Conservation (phyloP, 164 flowering plant species). For the Vitis amurensis region DNA sequence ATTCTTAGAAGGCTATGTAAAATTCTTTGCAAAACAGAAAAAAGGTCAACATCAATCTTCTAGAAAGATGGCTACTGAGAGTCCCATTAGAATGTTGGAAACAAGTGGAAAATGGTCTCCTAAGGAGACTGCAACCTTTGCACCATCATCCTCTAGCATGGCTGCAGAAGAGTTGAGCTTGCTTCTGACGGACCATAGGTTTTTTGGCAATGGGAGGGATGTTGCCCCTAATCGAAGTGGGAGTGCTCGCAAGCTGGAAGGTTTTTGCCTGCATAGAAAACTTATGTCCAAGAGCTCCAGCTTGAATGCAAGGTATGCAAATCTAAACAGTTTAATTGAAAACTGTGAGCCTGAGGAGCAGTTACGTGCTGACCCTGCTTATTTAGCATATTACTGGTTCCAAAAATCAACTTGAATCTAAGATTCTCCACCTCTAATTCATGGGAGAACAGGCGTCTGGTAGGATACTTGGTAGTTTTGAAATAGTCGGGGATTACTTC, state of each 20-base stretch:
- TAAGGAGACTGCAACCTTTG: conserved; percentile 32
- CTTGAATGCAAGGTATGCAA: conserved; percentile 21
- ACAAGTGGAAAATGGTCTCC: conserved; percentile 37
- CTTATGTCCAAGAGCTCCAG: conserved; percentile 29
- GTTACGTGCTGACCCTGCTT: conserved; percentile 45
- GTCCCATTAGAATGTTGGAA: conserved; percentile 54
- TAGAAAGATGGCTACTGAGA: conserved; percentile 60
- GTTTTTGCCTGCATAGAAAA: conserved; percentile 43
- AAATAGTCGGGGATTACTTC: conserved; percentile 40
- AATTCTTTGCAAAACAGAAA: not conserved
- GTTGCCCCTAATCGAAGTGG: conserved; percentile 59
- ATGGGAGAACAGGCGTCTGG: conserved; percentile 34
- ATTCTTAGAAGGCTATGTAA: not conserved
- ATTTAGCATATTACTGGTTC: conserved; percentile 41
- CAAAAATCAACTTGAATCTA: conserved; percentile 51
- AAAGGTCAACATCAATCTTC: conserved; percentile 2
- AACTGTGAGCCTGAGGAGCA: conserved; percentile 43
- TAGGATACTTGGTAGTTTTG: conserved; percentile 35
- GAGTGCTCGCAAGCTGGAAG: conserved; percentile 78
- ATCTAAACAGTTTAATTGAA: conserved; percentile 16
- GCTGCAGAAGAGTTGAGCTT: conserved; percentile 51
- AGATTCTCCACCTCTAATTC: conserved; percentile 55
- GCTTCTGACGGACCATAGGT: conserved; percentile 36
- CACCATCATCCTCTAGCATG: conserved; percentile 31
- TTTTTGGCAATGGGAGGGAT: conserved; percentile 29